Base-by-base conservation (phyloP, 2,329 filamentous ascomycete species). In the Verticillium tricorpus region DNA sequence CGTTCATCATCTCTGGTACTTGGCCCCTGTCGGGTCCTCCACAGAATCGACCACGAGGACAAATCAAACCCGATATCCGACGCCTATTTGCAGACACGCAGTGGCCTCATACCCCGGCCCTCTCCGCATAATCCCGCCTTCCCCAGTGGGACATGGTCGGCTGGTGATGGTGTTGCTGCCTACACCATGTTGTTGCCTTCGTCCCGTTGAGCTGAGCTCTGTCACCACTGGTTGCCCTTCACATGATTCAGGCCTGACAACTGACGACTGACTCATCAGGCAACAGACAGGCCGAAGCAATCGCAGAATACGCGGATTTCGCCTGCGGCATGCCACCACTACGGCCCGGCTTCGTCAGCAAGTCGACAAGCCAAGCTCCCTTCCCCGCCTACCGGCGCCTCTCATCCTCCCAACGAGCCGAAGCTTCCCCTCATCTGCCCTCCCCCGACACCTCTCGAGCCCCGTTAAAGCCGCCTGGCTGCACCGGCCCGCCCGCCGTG, bases 401-500 rank as follows among this genome's bases (percentile, higher is more conserved):
- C 17, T n/a, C 17, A 19, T 15, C 39, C 39, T 19, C 19, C 39
- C 45, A 22, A 52, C 45, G 45, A 52, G 45, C 45, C n/a, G 19
- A 52, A 52, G 45, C 45, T 52, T 52, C 45, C 45, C 45, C 45
- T 52, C 45, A 52, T 52, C 19, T 52, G 45, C 45, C 45, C 45
- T 52, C 45, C n/a, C 45, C 45, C 12, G 45, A 52, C 45, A 52
- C 45, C 45, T 52, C 45, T 52, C 45, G 45, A 52, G 19, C 45
- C 45, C 57, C 37, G 37, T 40, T 58, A 58, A 58, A 58, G 57
- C 57, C 39, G 57, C 57, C 57, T 58, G 57, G 57, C 57, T 58
- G 31, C 28, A 40, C 35, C 57, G 57, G 57, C 37, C 57, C 57
- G 57, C 57, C 25, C 57, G 57, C 57, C 57, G 57, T 58, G 57